Percentiles rank a stretch among this genome's conserved stretches.
These are phyloP conservation scores for Ceratobasidium sp. DNA, from an alignment of 1,284 basidiomycete genomes.

Conservation along the genomic window DNA sequence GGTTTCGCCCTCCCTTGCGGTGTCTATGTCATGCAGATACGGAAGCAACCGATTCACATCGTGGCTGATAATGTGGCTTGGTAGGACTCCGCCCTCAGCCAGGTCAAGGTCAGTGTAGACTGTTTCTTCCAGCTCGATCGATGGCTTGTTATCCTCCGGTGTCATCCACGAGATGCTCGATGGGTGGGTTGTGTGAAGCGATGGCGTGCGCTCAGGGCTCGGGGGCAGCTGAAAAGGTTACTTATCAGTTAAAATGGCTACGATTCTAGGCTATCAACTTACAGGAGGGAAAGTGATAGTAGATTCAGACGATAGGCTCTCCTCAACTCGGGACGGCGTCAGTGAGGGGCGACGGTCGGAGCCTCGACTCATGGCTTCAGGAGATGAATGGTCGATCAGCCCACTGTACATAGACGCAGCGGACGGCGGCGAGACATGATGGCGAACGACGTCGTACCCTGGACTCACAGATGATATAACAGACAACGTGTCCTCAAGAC, in stretches of 20 bases:
- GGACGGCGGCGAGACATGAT: slow-evolving; percentile 13
- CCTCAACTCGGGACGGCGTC: slow-evolving; percentile 27
- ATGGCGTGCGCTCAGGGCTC: slow-evolving; percentile 54
- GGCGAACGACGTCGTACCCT: slow-evolving; percentile 35
- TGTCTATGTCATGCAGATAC: slow-evolving; percentile 70
- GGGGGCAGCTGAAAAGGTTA: slow-evolving; percentile 54
- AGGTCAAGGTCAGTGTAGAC: slow-evolving; percentile 56
- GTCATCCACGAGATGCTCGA: slow-evolving; percentile 67
- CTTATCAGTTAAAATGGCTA: slow-evolving; percentile 53
- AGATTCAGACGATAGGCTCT: slow-evolving; percentile 1
- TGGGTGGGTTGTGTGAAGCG: slow-evolving; percentile 54
- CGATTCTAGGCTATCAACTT: slow-evolving; percentile 7
- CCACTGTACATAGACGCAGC: background rate
- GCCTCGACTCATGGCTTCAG: background rate
- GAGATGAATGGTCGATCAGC: background rate
- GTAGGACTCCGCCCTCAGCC: slow-evolving; percentile 49
- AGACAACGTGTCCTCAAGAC: slow-evolving; percentile 30
- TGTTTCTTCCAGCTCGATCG: slow-evolving; percentile 67
- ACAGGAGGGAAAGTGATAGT: slow-evolving; percentile 39
- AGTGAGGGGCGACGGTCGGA: slow-evolving; percentile 18
- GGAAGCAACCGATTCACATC: slow-evolving; percentile 74
- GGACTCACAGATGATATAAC: slow-evolving; percentile 17
- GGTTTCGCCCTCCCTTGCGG: slow-evolving; percentile 67
- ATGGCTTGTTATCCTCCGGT: slow-evolving; percentile 68
- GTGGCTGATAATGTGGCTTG: slow-evolving; percentile 63